Percentiles rank a stretch among this genome's conserved stretches.
Evolutionary conservation across 306 rosid genomes (phyloP).

Genomic region (Potentilla sterilis): DNA sequence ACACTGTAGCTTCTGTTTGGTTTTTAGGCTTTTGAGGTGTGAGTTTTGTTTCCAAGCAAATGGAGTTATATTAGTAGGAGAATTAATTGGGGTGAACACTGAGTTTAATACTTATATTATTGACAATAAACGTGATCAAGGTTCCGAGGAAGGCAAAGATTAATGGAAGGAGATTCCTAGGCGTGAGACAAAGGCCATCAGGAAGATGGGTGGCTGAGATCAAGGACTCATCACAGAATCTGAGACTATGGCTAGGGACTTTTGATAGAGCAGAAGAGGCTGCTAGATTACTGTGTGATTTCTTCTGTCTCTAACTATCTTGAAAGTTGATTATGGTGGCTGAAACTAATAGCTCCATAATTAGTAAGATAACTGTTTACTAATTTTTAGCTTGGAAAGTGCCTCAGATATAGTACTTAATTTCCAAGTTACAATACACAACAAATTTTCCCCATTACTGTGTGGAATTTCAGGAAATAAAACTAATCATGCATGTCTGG

Average conservation of each 20-base stretch:
- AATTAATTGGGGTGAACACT: slow-evolving; percentile 32
- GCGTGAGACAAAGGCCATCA: slow-evolving; percentile 90
- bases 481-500: no score
- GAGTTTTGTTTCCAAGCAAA: slow-evolving; percentile 63
- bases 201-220: slow-evolving; percentile 98
- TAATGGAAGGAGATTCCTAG: slow-evolving; percentile 54
- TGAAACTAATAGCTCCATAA: not conserved
- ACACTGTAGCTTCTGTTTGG: slow-evolving; percentile 56
- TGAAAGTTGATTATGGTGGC: not conserved
- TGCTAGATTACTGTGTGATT: slow-evolving; percentile 28
- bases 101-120: slow-evolving; percentile 22
- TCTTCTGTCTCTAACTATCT: not conserved
- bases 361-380: not conserved
- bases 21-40: slow-evolving; percentile 70
- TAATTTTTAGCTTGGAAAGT: no score
- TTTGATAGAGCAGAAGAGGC: slow-evolving; percentile 79
- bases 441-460: not conserved
- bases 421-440: not conserved
- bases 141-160: slow-evolving; percentile 26
- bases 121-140: slow-evolving; percentile 30
- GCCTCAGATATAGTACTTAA: not conserved
- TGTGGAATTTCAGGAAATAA: not conserved
- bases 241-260: slow-evolving; percentile 90
- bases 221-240: slow-evolving; percentile 79
- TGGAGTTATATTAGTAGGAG: slow-evolving; percentile 53